Percentiles rank a stretch among this genome's conserved stretches.
Evolutionary conservation across 2,329 filamentous ascomycete genomes (phyloP).

Genomic region (Fusarium secorum): DNA sequence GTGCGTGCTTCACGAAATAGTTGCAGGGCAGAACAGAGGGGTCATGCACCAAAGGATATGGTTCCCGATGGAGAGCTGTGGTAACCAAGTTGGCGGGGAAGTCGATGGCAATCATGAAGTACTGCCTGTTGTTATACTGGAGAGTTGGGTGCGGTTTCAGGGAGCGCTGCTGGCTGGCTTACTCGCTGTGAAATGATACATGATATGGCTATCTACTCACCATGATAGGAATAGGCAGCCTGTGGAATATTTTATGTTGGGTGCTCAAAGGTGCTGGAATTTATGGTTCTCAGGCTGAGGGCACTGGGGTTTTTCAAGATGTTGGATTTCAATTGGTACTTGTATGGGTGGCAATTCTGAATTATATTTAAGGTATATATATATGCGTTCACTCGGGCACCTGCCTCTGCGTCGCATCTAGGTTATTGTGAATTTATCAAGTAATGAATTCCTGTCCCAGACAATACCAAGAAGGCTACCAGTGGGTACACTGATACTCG

Average conservation of each 20-base stretch:
- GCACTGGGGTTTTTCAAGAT: not conserved
- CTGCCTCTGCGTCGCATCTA: not conserved
- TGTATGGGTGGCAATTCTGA: not conserved
- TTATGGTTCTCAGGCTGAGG: not conserved
- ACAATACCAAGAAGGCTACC: not conserved
- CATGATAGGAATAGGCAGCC: not conserved
- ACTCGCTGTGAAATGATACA: constrained; percentile 3
- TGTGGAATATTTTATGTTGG: not conserved
- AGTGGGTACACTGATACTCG: not conserved
- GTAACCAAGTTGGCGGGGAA: not conserved
- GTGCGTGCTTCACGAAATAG: constrained; percentile 13
- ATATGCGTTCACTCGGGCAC: not conserved
- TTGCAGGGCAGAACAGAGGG: constrained; percentile 1
- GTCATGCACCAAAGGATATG: constrained; percentile 13
- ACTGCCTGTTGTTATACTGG: not conserved
- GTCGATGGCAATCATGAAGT: no score
- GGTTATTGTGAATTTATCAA: not conserved
- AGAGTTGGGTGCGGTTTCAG: not conserved
- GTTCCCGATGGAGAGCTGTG: constrained; percentile 29
- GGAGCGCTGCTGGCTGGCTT: constrained; percentile 24
- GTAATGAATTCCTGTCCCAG: not conserved
- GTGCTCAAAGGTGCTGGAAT: not conserved
- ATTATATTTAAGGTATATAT: not conserved
- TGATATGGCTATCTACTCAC: not conserved
- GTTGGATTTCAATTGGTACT: not conserved